These are phyloP conservation scores for Aureobasidium sp. DNA, from an alignment of 2,329 filamentous ascomycete genomes.

Conservation along the genomic window DNA sequence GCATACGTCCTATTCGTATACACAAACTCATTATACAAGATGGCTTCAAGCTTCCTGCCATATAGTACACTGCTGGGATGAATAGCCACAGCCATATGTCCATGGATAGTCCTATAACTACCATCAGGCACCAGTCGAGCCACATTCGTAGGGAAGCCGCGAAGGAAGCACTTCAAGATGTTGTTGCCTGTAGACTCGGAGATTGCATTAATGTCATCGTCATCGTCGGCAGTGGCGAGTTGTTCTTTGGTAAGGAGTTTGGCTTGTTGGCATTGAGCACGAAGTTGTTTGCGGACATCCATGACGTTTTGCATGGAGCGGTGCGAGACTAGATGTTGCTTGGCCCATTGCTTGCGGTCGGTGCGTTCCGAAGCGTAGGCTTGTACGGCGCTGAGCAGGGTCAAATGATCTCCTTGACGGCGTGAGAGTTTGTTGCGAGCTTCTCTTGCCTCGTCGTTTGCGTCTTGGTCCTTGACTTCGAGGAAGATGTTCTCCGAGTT, in stretches of 20 bases:
- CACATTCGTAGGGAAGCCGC: conserved; percentile 53
- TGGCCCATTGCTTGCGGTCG: conserved; percentile 53
- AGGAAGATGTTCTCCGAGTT: conserved; percentile 58
- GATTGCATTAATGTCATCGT: conserved; percentile 12
- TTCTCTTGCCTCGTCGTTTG: conserved; percentile 49
- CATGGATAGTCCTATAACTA: conserved; percentile 52
- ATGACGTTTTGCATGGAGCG: conserved; percentile 59
- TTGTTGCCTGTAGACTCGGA: conserved; percentile 39
- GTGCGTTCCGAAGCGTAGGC: conserved; percentile 50
- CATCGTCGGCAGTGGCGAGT: conserved; percentile 17
- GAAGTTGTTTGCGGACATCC: conserved; percentile 57
- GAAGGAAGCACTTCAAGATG: conserved; percentile 51
- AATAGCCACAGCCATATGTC: conserved; percentile 55
- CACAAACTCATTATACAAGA: conserved; percentile 58
- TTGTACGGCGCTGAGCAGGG: conserved; percentile 52
- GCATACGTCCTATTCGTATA: conserved; percentile 58
- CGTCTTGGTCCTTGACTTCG: conserved; percentile 51
- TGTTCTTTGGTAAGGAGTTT: conserved; percentile 24
- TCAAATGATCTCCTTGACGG: conserved; percentile 57
- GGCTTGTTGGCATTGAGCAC: conserved; percentile 44
- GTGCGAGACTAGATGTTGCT: conserved; percentile 51
- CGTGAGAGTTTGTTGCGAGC: conserved; percentile 49
- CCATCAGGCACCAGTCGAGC: conserved; percentile 52
- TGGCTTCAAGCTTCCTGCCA: conserved; percentile 52
- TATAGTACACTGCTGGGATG: conserved; percentile 55